These are phyloP conservation scores for Aspergillus arachidicola DNA, from an alignment of 2,329 filamentous ascomycete genomes.

Conservation along the genomic window DNA sequence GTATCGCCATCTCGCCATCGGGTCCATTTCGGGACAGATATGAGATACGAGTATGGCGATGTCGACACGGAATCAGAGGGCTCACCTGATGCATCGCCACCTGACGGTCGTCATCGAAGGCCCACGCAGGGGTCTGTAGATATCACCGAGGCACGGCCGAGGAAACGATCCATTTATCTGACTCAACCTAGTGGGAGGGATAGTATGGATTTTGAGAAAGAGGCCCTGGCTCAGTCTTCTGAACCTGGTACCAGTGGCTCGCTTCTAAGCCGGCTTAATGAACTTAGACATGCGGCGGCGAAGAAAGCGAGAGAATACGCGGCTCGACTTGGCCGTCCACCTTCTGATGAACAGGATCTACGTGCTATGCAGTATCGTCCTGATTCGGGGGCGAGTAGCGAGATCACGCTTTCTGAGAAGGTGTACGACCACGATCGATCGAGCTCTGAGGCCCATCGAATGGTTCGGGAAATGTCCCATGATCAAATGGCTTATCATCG, in stretches of 20 bases:
- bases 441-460: slow-evolving; percentile 34
- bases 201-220: slow-evolving; percentile 2
- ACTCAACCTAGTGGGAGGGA: slow-evolving; percentile 10
- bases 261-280: neutral
- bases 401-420: neutral
- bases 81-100: neutral
- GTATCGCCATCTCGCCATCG: slow-evolving; percentile 5
- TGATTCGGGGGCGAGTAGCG: neutral
- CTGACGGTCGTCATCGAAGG: neutral
- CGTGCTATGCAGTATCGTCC: neutral
- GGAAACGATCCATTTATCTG: neutral
- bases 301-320: neutral
- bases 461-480: slow-evolving; percentile 36
- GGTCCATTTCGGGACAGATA: slow-evolving; percentile 10
- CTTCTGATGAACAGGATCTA: slow-evolving; percentile 1
- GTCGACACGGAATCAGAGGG: slow-evolving; percentile 4
- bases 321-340: slow-evolving; percentile 1
- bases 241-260: neutral
- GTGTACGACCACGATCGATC: slow-evolving; percentile 27
- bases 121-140: slow-evolving; percentile 27
- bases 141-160: slow-evolving; percentile 27
- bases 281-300: neutral
- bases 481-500: slow-evolving; percentile 16
- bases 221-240: neutral
- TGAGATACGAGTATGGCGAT: slow-evolving; percentile 10